Base-by-base conservation (phyloP, 2,329 filamentous ascomycete species). In the Colletotrichum scovillei region DNA sequence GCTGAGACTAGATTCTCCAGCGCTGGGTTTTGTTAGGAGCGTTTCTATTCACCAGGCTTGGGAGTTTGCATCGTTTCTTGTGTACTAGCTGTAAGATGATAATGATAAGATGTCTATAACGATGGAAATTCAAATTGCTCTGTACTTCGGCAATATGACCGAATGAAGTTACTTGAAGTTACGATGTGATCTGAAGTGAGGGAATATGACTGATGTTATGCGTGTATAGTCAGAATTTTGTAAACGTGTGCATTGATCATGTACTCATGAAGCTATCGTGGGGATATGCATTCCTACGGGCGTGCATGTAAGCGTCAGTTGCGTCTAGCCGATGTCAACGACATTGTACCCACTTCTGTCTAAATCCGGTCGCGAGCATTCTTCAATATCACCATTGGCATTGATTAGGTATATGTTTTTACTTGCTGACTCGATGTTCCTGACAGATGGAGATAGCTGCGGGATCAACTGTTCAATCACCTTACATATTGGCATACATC, bases 71-170 rank as follows among this genome's bases (percentile, higher is more conserved):
- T 42, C 38, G 57, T 68, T 49, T 26, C 28, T 49, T 49, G 19
- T 49, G 19, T 24, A 12, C 16, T 59, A 35, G 32, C 16, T 38
- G 38, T 32, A 42, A 30, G 30, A 68, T 68, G 65, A 68, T 68
- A 16, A 68, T 35, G 65, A 68, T 63, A 52, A 38, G 65, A 68
- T 35, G 65, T 63, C 42, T 16, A 19, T 68, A 12, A 68, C 53
- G 65, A 68, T 63, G 57, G 38, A 55, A 52, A 49, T 28, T 19
- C 16, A 24, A 49, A 6, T 19, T 16, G 11, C 5, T 6, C 7
- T 32, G 6, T 2, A 19, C 19, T 42, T 32, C 28, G 32, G 16
- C 24, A 14, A 19, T 62, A 26, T 26, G n/a, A 7, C 22, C 58
- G 24, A n/a, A 26, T 28, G n/a, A n/a, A 46, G 7, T 30, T 49